Base-by-base conservation (phyloP, 495 filamentous ascomycete genomes). In the Aspergillus panamensis region DNA sequence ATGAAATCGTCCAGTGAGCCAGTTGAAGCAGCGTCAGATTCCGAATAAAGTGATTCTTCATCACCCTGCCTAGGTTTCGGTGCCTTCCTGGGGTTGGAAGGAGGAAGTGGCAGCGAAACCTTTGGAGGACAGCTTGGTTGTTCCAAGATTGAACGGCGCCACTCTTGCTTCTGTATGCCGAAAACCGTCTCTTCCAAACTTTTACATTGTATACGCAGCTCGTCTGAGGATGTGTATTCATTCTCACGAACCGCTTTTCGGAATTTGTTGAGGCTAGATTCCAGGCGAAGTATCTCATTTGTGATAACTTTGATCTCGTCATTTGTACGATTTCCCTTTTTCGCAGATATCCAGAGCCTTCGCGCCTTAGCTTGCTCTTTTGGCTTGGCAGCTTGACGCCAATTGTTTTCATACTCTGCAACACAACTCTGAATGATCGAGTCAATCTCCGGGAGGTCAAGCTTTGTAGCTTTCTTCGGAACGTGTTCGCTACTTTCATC, bases 141-240 rank as follows among this genome's bases (percentile, higher is more conserved):
- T 53, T 77, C 66, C 19, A 91, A 73, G 1, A 86, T 45, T 3
- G 60, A 63, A 16, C 87, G 72, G 48, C 73, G 77, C 82, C 84
- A 91, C 21, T 64, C 66, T 7, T 73, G 59, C 20, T 82, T 68
- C 65, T 82, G 80, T 9, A 75, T 80, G 33, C 85, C 76, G 29
- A 77, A 79, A n/a, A 96, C 67, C 6, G 76, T 89, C 4, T 66
- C 62, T 44, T 90, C 81, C 67, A 95, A 66, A 42, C 72, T 77
- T n/a, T 65, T 62, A 48, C 81, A 82, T 55, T 80, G 80, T n/a
- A 69, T 69, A 16, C 68, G 60, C 13, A 93, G 59, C 21, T 81
- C 69, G 1, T 60, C 53, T 8, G 65, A 62, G 19, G 73, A 77
- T 0, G 57, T 65, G 81, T 84, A 92, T 8, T 72, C 59, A 51